These are phyloP conservation scores for Cucumis cinereus DNA, from an alignment of 306 rosid species.

Conservation along the genomic window DNA sequence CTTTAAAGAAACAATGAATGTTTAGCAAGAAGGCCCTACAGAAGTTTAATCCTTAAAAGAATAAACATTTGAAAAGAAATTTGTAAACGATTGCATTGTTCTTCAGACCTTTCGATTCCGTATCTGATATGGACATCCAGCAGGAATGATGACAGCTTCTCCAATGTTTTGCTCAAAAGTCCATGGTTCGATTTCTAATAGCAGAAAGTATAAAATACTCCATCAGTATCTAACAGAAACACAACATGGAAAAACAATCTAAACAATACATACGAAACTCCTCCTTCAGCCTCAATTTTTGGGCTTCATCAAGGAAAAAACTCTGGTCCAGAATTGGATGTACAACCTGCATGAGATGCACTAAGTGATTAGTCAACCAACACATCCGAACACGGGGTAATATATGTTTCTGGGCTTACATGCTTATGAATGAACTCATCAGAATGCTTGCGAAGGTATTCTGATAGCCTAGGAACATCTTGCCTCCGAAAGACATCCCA, in stretches of 20 bases:
- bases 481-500: conserved; percentile 95
- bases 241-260: background rate
- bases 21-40: background rate
- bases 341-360: conserved; percentile 41
- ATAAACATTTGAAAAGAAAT: background rate
- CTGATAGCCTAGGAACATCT: conserved; percentile 79
- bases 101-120: conserved; percentile 66
- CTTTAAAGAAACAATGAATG: background rate
- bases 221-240: background rate
- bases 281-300: conserved; percentile 77
- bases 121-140: conserved; percentile 97
- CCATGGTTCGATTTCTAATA: conserved; percentile 93
- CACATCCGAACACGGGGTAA: background rate
- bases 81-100: background rate
- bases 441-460: conserved; percentile 59
- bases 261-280: conserved; percentile 54
- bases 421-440: conserved; percentile 38
- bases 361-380: conserved; percentile 8
- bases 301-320: conserved; percentile 57
- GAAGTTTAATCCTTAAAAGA: background rate
- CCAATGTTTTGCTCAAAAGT: conserved; percentile 82
- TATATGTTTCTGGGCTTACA: conserved; percentile 27
- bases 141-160: conserved; percentile 94
- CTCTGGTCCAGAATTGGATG: conserved; percentile 88
- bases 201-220: conserved; percentile 4